Conservation (phyloP, 805 yeast species). For the Wickerhamiella sergipiensis region DNA sequence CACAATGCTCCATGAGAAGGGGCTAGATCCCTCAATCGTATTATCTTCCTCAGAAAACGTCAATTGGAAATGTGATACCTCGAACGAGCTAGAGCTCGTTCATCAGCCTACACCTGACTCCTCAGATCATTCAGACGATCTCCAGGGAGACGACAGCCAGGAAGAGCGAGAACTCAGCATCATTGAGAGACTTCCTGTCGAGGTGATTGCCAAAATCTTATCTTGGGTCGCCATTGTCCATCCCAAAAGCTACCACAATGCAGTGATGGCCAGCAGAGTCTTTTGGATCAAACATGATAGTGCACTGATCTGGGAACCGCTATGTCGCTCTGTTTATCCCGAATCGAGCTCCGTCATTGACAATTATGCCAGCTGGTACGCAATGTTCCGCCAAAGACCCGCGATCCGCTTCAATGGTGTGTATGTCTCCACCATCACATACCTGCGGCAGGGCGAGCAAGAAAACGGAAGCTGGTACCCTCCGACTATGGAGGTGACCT, state of each 20-base stretch:
- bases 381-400: constrained; percentile 53
- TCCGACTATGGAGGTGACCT: constrained; percentile 75
- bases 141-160: not conserved
- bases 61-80: not conserved
- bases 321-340: constrained; percentile 13
- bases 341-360: constrained; percentile 5
- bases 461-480: constrained; percentile 43
- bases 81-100: not conserved
- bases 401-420: constrained; percentile 69
- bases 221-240: not conserved
- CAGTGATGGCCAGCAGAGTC: constrained; percentile 6
- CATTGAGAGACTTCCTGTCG: not conserved
- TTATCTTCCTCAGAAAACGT: too few species aligned
- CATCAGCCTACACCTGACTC: not conserved
- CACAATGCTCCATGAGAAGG: not conserved
- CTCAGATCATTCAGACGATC: not conserved
- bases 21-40: not conserved
- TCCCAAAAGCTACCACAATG: not conserved
- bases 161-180: not conserved
- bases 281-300: constrained; percentile 12
- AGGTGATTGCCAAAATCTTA: not conserved
- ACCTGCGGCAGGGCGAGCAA: constrained; percentile 70
- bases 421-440: constrained; percentile 74
- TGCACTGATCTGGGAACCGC: constrained; percentile 19
- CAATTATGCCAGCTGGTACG: constrained; percentile 26